Evolutionary conservation across 2,329 filamentous ascomycete species (phyloP).

Genomic region (Coccinonectria pachysandricola): DNA sequence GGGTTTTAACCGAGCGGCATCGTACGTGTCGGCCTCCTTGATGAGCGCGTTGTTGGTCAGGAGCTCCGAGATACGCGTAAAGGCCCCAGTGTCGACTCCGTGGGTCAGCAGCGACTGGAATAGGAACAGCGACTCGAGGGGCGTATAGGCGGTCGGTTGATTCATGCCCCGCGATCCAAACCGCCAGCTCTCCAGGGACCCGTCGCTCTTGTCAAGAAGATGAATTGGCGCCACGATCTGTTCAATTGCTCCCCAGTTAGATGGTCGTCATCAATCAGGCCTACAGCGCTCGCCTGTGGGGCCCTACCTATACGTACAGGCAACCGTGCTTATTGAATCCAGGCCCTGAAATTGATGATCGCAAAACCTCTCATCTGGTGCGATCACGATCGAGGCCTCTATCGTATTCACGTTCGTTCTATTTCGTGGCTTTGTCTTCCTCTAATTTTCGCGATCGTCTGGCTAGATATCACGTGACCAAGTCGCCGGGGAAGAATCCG

Average conservation of each 20-base stretch:
- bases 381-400: no score
- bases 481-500: conserved; percentile 11
- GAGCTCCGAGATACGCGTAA: conserved; percentile 61
- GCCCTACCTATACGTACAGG: conserved; percentile 20
- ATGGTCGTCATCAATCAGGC: no score
- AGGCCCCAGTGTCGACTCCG: conserved; percentile 55
- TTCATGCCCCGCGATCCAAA: conserved; percentile 46
- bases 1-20: conserved; percentile 62
- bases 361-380: conserved; percentile 20
- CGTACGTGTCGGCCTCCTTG: conserved; percentile 58
- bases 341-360: conserved; percentile 16
- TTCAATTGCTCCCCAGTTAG: no score
- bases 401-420: no score
- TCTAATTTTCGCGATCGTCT: conserved; percentile 19
- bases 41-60: conserved; percentile 67
- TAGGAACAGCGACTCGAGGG: conserved; percentile 76
- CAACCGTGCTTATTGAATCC: conserved; percentile 20
- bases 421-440: no score
- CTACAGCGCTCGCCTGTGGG: conserved; percentile 21
- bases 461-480: conserved; percentile 23
- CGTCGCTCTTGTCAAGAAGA: conserved; percentile 40
- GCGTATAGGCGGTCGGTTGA: conserved; percentile 58
- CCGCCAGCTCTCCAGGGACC: conserved; percentile 46
- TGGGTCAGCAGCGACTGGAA: conserved; percentile 68
- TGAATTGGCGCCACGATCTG: conserved; percentile 46